A percentile compares a stretch with the other conserved stretches of the same genome.
Evolutionary conservation across 305 asterid species (phyloP).

Genomic region (Salvia sclarea): DNA sequence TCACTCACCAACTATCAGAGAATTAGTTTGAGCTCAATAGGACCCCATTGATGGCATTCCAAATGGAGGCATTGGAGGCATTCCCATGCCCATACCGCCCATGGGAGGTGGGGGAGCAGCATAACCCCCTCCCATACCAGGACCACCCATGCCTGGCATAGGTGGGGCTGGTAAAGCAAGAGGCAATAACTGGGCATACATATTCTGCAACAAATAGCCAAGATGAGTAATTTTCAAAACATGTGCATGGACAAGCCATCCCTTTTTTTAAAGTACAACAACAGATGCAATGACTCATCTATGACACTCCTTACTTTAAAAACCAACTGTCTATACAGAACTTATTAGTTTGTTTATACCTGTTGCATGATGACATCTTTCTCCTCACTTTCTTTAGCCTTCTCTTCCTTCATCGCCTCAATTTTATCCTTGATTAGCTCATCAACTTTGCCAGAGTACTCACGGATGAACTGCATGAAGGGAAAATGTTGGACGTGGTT

Average conservation of each 20-base stretch:
- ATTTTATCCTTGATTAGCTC: slow-evolving; percentile 81
- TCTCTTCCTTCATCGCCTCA: slow-evolving; percentile 70
- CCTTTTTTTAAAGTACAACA: neutral
- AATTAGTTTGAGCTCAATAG: slow-evolving; percentile 38
- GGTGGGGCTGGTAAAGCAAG: slow-evolving; percentile 91
- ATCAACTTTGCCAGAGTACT: slow-evolving; percentile 89
- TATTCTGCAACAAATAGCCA: slow-evolving; percentile 58
- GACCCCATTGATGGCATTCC: slow-evolving; percentile 95
- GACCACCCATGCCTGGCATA: slow-evolving; percentile 66
- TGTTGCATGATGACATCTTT: slow-evolving; percentile 80
- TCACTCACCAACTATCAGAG: slow-evolving; percentile 14
- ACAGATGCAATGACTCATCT: neutral
- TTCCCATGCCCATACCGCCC: slow-evolving; percentile 76
- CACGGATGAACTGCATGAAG: slow-evolving; percentile 74
- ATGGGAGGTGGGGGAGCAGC: slow-evolving; percentile 51
- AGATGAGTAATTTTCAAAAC: neutral
- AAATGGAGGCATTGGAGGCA: slow-evolving; percentile 85
- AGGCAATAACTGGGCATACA: slow-evolving; percentile 85
- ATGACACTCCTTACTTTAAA: neutral
- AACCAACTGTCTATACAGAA: neutral
- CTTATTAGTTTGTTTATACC: slow-evolving; percentile 41
- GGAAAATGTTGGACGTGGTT: neutral
- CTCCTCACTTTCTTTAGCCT: slow-evolving; percentile 78
- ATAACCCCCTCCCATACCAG: slow-evolving; percentile 67
- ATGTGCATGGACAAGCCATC: too few species aligned